Conservation (phyloP, 2,329 filamentous ascomycete species). For the Colletotrichum scovillei region DNA sequence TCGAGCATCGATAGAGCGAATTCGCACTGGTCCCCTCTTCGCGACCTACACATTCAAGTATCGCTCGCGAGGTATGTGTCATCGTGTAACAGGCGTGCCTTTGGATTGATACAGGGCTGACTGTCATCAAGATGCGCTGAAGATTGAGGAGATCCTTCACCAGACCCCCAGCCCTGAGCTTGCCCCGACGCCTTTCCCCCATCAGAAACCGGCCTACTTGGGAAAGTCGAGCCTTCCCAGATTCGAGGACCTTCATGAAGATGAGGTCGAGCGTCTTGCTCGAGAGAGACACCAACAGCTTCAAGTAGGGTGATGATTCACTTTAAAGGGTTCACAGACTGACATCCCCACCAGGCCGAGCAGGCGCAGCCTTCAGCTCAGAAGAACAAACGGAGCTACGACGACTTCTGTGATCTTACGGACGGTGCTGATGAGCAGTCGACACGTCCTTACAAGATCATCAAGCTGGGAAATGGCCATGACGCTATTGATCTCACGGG, state of each 20-base stretch:
- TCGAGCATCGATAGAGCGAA: not conserved
- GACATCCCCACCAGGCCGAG: slow-evolving; percentile 16
- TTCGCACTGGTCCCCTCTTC: slow-evolving; percentile 38
- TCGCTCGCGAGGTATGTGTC: slow-evolving; percentile 41
- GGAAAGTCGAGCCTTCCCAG: not conserved
- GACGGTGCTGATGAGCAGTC: slow-evolving; percentile 18
- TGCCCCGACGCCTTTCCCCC: slow-evolving; percentile 35
- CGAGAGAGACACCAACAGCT: slow-evolving; percentile 43
- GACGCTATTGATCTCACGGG: slow-evolving; percentile 34
- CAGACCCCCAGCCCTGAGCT: slow-evolving; percentile 39
- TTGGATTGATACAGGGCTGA: not conserved
- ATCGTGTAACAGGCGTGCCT: not conserved
- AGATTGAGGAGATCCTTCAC: slow-evolving; percentile 45
- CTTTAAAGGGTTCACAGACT: not conserved
- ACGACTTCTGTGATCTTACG: slow-evolving; percentile 43
- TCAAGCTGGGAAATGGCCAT: slow-evolving; percentile 20
- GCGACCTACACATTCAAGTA: slow-evolving; percentile 46
- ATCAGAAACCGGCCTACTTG: not conserved
- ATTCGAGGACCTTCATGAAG: slow-evolving; percentile 38
- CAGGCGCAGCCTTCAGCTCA: slow-evolving; percentile 31
- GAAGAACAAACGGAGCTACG: slow-evolving; percentile 45
- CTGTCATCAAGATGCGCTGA: slow-evolving; percentile 42
- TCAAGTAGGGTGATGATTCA: slow-evolving; percentile 31
- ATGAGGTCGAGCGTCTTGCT: slow-evolving; percentile 44
- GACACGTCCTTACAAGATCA: slow-evolving; percentile 20